phyloP scores from a whole-genome alignment of 2,329 filamentous ascomycete species.

The Aureobasidium sp. region DNA sequence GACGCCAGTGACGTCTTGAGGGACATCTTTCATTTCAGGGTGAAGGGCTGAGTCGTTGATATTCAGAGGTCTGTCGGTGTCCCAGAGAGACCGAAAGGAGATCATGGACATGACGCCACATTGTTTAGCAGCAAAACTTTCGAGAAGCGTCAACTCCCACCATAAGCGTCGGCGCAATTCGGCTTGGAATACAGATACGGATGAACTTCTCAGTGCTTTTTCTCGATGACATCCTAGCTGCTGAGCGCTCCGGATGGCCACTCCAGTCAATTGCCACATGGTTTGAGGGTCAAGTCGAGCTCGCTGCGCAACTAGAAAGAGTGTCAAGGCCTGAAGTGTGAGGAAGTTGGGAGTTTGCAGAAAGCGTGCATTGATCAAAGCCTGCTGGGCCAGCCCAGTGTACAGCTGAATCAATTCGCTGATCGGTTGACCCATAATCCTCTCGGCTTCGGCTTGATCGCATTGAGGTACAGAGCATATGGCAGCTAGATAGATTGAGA shows the following conservation, averaged over 20 bases:
- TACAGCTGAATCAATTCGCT: background rate
- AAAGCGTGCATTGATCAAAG: conserved; percentile 58
- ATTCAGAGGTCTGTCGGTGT: conserved; percentile 27
- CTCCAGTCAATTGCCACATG: conserved; percentile 56
- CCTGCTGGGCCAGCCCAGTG: conserved; percentile 32
- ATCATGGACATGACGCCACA: conserved; percentile 20
- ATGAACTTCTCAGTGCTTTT: conserved; percentile 36
- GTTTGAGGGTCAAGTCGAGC: conserved; percentile 41
- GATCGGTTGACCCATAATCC: conserved; percentile 42
- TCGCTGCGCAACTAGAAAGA: conserved; percentile 45
- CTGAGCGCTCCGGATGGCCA: conserved; percentile 51
- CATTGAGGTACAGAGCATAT: conserved; percentile 39
- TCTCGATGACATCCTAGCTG: conserved; percentile 55
- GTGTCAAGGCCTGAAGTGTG: conserved; percentile 57
- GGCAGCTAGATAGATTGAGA: conserved; percentile 52
- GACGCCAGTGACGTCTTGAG: conserved; percentile 39
- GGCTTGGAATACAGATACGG: conserved; percentile 44
- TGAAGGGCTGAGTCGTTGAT: conserved; percentile 28
- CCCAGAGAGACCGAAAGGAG: conserved; percentile 16
- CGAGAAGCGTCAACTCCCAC: conserved; percentile 55
- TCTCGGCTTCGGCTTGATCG: conserved; percentile 33
- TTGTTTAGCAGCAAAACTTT: conserved; percentile 29
- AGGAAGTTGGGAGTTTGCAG: conserved; percentile 57
- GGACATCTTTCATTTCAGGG: conserved; percentile 38
- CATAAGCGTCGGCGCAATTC: conserved; percentile 52